Base-by-base conservation (phyloP, 1,284 basidiomycete genomes). In the Tylopilus sp. region DNA sequence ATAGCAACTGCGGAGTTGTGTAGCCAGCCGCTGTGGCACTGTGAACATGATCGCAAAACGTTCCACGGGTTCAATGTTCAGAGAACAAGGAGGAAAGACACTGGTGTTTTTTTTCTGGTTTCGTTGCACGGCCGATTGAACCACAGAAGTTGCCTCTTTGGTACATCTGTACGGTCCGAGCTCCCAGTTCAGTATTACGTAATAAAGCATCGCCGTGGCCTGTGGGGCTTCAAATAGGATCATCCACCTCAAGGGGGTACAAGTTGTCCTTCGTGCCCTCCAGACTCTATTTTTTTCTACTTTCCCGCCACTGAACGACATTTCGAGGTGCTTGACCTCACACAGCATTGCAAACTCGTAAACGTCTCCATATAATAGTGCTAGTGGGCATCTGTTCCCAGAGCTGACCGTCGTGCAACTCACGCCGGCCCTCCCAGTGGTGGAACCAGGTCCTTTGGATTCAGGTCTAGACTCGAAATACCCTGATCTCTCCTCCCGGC, bases 81-180 rank as follows among this genome's bases (percentile, higher is more conserved):
- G 15, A 29, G 15, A 16, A n/a, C 36, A 38, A 13, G 29, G 6
- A 15, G 37, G 19, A 19, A n/a, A 7, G 31, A 30, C 25, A n/a
- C 21, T 2, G 26, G 25, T 9, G 26, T 33, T 46, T 8, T 8
- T 9, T 15, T 13, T 1, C 9, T n/a, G 4, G 21, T 6, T 44
- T 5, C 23, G 13, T 28, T 13, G 38, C 8, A 37, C 31, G 11
- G 10, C 11, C 6, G 13, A 35, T 44, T 23, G 46, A 55, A 49
- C 37, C 11, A 57, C 48, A 57, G 46, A 19, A 26, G 16, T 55
- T 60, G 42, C 57, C 60, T 44, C 49, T 58, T 54, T 19, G 31
- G 53, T 16, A 1, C 6, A 34, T 37, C 16, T 11, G 16, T 6
- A 23, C 33, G 31, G 31, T 33, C 13, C 16, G 21, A 23, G 3